Evolutionary conservation across 192 early-diverging fungal genomes (phyloP).

Genomic region (Backusella psychrophila): DNA sequence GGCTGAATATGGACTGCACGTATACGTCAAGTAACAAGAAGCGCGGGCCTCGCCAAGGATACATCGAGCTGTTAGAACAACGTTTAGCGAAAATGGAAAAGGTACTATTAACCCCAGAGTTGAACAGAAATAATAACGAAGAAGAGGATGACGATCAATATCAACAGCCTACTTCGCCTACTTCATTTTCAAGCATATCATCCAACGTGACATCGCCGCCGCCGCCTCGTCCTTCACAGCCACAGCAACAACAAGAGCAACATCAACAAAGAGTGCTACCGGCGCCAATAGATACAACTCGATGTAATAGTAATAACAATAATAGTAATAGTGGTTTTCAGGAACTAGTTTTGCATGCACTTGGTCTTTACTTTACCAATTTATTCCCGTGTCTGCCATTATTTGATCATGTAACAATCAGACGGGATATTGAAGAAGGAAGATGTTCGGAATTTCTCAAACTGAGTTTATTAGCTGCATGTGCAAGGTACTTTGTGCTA

Average conservation of each 20-base stretch:
- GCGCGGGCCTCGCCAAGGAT: slow-evolving; percentile 81
- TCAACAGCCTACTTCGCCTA: background rate
- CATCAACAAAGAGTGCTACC: background rate
- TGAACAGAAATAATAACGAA: background rate
- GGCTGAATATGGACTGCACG: slow-evolving; percentile 64
- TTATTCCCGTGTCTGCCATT: slow-evolving; percentile 44
- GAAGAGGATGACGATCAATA: background rate
- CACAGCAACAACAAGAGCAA: background rate
- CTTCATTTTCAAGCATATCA: slow-evolving; percentile 6
- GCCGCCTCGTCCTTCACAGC: background rate
- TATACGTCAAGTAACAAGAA: slow-evolving; percentile 88
- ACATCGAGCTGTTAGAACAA: slow-evolving; percentile 75
- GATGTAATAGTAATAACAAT: background rate
- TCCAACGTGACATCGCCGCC: background rate
- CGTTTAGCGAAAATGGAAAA: slow-evolving; percentile 80
- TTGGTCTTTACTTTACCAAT: slow-evolving; percentile 46
- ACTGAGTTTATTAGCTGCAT: slow-evolving; percentile 41
- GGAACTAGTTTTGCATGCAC: slow-evolving; percentile 47
- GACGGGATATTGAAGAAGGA: slow-evolving; percentile 38
- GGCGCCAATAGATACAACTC: background rate
- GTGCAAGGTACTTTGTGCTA: slow-evolving; percentile 36
- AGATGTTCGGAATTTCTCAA: slow-evolving; percentile 46
- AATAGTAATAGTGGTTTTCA: background rate
- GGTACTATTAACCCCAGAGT: slow-evolving; percentile 39
- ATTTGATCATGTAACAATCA: slow-evolving; percentile 48